Conservation (phyloP, 73 alveolate genomes). For the Durusdinium trenchii region DNA sequence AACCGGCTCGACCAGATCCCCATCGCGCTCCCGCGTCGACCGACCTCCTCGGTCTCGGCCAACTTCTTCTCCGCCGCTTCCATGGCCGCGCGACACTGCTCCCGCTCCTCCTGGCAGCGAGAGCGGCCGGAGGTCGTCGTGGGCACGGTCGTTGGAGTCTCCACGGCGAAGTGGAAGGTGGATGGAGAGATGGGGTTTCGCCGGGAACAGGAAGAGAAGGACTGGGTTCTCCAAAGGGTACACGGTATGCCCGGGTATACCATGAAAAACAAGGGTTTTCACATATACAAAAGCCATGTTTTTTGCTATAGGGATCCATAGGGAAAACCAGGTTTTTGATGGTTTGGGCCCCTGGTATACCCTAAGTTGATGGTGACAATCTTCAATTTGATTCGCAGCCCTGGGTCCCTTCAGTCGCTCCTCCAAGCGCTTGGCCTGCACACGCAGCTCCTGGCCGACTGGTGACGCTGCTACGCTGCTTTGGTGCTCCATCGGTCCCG, state of each 20-base stretch:
- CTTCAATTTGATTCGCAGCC: not conserved
- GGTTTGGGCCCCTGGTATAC: not conserved
- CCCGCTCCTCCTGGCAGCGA: constrained; percentile 62
- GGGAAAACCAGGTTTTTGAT: not conserved
- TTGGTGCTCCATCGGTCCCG: not conserved
- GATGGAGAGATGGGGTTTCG: no score
- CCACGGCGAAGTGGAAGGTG: no score
- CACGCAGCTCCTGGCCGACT: constrained; percentile 40
- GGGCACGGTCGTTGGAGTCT: no score
- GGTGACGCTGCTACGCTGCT: not conserved
- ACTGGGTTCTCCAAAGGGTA: no score
- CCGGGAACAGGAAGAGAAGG: no score
- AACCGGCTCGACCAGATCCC: not conserved
- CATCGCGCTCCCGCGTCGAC: no score
- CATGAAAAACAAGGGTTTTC: not conserved
- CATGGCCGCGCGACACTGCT: not conserved
- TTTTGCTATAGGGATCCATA: no score
- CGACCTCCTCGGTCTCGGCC: constrained; percentile 68
- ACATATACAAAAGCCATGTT: no score
- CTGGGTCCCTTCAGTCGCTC: not conserved
- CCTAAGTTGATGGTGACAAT: not conserved
- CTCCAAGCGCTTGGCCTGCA: constrained; percentile 44
- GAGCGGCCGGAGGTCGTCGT: no score
- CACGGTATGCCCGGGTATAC: not conserved
- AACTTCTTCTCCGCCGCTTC: constrained; percentile 28